These are phyloP conservation scores for Tetragonia tetragonoides DNA, from an alignment of 148 eudicot species.

Conservation along the genomic window DNA sequence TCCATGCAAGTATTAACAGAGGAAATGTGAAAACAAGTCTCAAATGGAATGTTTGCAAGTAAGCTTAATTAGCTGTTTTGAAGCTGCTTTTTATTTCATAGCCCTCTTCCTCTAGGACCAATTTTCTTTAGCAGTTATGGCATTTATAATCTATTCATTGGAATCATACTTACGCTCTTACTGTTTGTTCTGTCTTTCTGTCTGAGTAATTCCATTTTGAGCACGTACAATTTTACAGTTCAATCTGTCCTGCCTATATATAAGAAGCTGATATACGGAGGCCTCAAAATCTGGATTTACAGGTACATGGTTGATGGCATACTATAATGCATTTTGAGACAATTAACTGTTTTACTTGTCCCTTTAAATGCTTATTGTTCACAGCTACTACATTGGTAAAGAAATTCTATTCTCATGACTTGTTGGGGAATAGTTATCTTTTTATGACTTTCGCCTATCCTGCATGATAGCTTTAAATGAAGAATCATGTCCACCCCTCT, in stretches of 20 bases:
- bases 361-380: background rate
- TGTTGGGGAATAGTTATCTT: background rate
- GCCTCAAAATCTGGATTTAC: slow-evolving; percentile 69
- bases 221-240: slow-evolving; percentile 28
- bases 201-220: slow-evolving; percentile 41
- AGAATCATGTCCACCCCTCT: background rate
- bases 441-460: background rate
- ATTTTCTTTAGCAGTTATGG: background rate
- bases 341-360: background rate
- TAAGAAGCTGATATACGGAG: slow-evolving; percentile 55
- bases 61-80: slow-evolving; percentile 16
- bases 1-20: slow-evolving; percentile 42
- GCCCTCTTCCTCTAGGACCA: background rate
- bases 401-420: background rate
- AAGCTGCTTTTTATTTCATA: background rate
- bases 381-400: background rate
- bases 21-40: slow-evolving; percentile 18
- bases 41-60: slow-evolving; percentile 62
- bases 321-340: background rate
- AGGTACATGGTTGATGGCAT: slow-evolving; percentile 38
- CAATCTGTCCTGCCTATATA: slow-evolving; percentile 53
- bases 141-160: background rate
- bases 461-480: background rate
- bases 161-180: background rate
- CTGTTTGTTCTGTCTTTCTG: background rate